Percentiles rank a stretch among this genome's conserved stretches.
phyloP scores from a whole-genome alignment of 1,284 basidiomycete genomes.

The Ceratobasidium sp. region DNA sequence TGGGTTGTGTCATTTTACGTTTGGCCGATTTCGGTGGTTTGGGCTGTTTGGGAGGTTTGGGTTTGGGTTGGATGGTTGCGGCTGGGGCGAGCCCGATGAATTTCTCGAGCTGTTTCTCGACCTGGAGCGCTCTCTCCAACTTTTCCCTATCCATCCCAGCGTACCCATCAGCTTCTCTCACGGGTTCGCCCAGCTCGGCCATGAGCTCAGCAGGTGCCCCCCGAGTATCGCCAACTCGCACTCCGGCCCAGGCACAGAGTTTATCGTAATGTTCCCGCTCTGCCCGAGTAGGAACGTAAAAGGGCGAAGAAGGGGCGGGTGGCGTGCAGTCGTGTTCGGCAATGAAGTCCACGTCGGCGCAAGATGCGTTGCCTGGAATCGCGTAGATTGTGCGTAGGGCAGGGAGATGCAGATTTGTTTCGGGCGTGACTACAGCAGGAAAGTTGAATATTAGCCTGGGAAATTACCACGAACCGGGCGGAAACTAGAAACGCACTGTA shows the following conservation, averaged over 20 bases:
- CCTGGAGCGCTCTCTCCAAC: conserved; percentile 10
- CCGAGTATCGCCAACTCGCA: neutral
- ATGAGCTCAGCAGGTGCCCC: neutral
- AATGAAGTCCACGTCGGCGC: conserved; percentile 38
- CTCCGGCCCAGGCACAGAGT: conserved; percentile 36
- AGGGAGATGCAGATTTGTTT: conserved; percentile 30
- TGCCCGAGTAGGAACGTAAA: conserved; percentile 30
- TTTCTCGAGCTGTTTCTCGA: conserved; percentile 13
- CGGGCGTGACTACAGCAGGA: conserved; percentile 23
- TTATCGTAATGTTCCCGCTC: conserved; percentile 31
- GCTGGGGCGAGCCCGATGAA: conserved; percentile 25
- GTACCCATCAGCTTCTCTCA: neutral
- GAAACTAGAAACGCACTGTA: conserved; percentile 20
- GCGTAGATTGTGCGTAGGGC: conserved; percentile 31
- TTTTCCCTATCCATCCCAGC: neutral
- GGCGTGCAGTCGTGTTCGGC: conserved; percentile 39
- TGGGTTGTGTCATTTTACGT: neutral
- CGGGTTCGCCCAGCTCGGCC: neutral
- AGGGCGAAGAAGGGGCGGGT: conserved; percentile 23
- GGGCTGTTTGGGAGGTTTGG: conserved; percentile 1
- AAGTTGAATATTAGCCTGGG: neutral
- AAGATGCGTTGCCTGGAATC: conserved; percentile 41
- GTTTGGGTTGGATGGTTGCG: neutral
- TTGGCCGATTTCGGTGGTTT: conserved; percentile 1
- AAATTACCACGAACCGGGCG: neutral